Percentiles rank a stretch among this genome's conserved stretches.
Conservation (phyloP, 768 basidiomycete genomes). For the Termitomyces bulborhizus region DNA sequence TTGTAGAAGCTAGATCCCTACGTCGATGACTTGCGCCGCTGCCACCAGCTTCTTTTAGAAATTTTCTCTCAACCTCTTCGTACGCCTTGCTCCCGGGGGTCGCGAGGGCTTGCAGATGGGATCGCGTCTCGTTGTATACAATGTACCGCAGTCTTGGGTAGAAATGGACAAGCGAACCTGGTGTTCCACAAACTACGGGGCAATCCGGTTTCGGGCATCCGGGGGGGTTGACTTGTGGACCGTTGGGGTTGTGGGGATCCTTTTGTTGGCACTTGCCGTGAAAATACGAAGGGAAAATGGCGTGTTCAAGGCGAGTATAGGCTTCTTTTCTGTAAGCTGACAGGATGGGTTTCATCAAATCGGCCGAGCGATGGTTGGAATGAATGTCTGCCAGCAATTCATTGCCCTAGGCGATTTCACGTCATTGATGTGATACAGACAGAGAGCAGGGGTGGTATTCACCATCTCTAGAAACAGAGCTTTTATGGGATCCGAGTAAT, state of each 20-base stretch:
- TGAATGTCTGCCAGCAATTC: slow-evolving; percentile 8
- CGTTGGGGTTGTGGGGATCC: slow-evolving; percentile 21
- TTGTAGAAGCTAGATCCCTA: slow-evolving; percentile 6
- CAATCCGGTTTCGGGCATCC: slow-evolving; percentile 81
- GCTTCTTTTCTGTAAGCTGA: slow-evolving; percentile 37
- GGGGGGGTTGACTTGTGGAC: slow-evolving; percentile 38
- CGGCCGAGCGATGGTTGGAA: slow-evolving; percentile 8
- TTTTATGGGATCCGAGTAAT: slow-evolving; percentile 41
- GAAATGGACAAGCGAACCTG: slow-evolving; percentile 74
- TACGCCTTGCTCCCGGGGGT: slow-evolving; percentile 35
- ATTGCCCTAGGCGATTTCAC: slow-evolving; percentile 1
- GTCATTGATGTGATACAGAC: background rate
- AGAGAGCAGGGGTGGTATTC: slow-evolving; percentile 11
- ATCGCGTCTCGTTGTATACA: slow-evolving; percentile 37
- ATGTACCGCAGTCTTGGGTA: slow-evolving; percentile 43
- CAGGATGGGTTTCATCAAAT: slow-evolving; percentile 40
- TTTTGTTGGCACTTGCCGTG: slow-evolving; percentile 68
- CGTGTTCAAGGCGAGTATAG: slow-evolving; percentile 38
- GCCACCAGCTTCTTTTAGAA: slow-evolving; percentile 23
- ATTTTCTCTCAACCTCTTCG: slow-evolving; percentile 31
- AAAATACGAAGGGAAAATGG: slow-evolving; percentile 67
- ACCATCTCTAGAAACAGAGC: slow-evolving; percentile 37
- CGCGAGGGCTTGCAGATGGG: slow-evolving; percentile 26
- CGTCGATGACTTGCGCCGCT: slow-evolving; percentile 1
- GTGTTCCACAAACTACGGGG: slow-evolving; percentile 73